These are phyloP conservation scores for Erythrophleum fordii DNA, from an alignment of 306 rosid species.

Conservation along the genomic window DNA sequence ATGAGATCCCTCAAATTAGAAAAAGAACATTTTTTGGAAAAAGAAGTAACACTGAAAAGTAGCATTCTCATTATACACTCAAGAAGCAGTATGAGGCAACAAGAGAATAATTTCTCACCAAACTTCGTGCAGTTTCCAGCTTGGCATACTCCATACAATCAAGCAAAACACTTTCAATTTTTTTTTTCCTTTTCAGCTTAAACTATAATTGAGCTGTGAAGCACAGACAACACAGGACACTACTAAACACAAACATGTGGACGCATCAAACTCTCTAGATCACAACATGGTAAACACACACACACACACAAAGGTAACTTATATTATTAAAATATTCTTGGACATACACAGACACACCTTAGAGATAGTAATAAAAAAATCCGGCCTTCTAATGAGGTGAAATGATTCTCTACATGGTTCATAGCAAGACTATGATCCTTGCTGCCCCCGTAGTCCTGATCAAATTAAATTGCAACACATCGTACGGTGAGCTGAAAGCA, in stretches of 20 bases:
- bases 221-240: background rate
- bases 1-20: too few species aligned
- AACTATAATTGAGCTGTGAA: background rate
- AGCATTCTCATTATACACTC: background rate
- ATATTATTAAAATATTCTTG: background rate
- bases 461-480: background rate
- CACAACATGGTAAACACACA: background rate
- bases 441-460: constrained; percentile 1
- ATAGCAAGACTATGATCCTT: background rate
- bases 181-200: background rate
- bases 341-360: background rate
- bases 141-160: background rate
- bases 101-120: too few species aligned
- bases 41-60: too few species aligned
- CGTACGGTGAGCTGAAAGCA: background rate
- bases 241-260: background rate
- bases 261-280: background rate
- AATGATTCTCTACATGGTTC: background rate
- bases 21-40: too few species aligned
- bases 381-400: background rate
- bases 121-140: background rate
- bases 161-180: background rate
- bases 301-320: background rate
- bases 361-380: background rate
- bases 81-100: too few species aligned